Evolutionary conservation across 2,329 filamentous ascomycete species (phyloP).

Genomic region (Talaromyces albobiverticillius): DNA sequence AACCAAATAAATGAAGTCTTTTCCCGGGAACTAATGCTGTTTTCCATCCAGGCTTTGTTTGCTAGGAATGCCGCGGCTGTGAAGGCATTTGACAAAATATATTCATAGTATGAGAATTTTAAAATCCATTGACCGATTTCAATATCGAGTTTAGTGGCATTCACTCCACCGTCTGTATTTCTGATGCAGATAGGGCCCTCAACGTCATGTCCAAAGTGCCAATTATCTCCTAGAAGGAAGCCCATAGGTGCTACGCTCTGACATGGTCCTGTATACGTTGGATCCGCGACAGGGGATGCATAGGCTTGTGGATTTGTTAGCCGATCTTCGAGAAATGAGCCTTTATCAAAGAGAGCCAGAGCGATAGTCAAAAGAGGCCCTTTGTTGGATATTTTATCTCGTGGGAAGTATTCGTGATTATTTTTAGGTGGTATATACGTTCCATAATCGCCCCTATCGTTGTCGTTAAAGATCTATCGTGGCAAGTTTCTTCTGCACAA

Average conservation of each 20-base stretch:
- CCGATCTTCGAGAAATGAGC: slow-evolving; percentile 12
- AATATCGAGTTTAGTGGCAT: neutral
- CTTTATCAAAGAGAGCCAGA: slow-evolving; percentile 8
- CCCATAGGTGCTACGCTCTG: neutral
- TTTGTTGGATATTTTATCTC: neutral
- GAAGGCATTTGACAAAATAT: slow-evolving; percentile 14
- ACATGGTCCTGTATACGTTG: neutral
- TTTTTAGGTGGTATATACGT: no score
- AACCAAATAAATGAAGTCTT: neutral
- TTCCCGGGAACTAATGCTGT: neutral
- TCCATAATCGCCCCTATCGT: no score
- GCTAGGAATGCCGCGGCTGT: slow-evolving; percentile 16
- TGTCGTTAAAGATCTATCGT: no score
- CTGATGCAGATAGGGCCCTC: neutral
- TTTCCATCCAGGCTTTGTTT: slow-evolving; percentile 13
- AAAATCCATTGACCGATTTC: neutral
- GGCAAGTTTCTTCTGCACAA: no score
- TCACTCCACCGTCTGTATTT: neutral
- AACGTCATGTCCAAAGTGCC: neutral
- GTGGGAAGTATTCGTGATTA: neutral
- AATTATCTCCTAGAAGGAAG: neutral
- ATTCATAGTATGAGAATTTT: neutral
- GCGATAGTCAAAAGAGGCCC: slow-evolving; percentile 15
- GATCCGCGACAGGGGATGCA: neutral
- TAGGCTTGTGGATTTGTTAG: neutral